Conservation (phyloP, 148 eudicot species). For the Silene latifolia region DNA sequence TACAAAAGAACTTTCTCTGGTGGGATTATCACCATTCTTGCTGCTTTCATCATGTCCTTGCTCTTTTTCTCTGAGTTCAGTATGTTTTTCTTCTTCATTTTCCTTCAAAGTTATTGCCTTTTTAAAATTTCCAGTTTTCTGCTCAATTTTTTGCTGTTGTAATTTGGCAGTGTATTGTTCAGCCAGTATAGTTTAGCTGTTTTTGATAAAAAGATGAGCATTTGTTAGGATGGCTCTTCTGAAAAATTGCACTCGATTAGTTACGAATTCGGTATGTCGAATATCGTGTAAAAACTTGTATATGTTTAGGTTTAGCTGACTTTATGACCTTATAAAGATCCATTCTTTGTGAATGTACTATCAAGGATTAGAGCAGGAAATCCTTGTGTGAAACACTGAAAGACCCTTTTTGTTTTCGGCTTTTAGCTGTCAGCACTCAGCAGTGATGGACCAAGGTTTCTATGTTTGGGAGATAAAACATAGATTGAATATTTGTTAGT, state of each 20-base stretch:
- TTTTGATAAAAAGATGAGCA: neutral
- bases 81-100: constrained; percentile 27
- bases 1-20: constrained; percentile 79
- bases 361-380: too few relatives aligned
- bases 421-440: too few relatives aligned
- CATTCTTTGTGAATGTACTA: too few relatives aligned
- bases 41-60: constrained; percentile 57
- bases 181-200: neutral
- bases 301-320: too few relatives aligned
- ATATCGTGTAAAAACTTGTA: too few relatives aligned
- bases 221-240: constrained; percentile 5
- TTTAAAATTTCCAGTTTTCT: neutral
- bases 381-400: too few relatives aligned
- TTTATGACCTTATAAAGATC: too few relatives aligned
- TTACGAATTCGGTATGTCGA: too few relatives aligned
- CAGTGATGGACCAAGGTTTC: too few relatives aligned
- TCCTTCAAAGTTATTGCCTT: neutral
- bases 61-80: constrained; percentile 83
- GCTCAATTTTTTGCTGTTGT: neutral
- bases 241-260: neutral
- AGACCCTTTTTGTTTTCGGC: too few relatives aligned
- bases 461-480: too few relatives aligned
- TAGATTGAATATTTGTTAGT: too few relatives aligned
- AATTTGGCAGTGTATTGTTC: neutral
- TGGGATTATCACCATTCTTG: constrained; percentile 68